These are phyloP conservation scores for Gleditsia sinensis DNA, from an alignment of 306 rosid species.

Conservation along the genomic window DNA sequence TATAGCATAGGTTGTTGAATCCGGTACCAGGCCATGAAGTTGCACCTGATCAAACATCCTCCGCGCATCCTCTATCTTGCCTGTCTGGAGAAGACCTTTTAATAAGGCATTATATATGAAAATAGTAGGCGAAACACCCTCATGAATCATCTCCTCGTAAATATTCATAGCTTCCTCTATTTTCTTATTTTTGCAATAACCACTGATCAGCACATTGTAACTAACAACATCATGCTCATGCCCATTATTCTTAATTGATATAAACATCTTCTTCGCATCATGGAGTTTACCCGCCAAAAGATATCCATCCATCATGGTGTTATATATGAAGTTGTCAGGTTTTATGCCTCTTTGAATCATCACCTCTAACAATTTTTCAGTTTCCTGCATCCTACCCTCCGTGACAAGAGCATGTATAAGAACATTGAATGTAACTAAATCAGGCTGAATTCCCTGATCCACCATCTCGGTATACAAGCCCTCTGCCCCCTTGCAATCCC, in stretches of 20 bases:
- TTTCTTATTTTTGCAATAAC: conserved; percentile 42
- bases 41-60: conserved; percentile 40
- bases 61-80: conserved; percentile 48
- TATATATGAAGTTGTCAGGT: conserved; percentile 34
- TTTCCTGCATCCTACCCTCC: conserved; percentile 44
- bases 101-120: conserved; percentile 21
- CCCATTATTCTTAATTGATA: conserved; percentile 36
- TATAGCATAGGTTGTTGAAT: conserved; percentile 29
- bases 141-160: conserved; percentile 40
- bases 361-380: conserved; percentile 34
- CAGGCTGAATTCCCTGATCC: conserved; percentile 51
- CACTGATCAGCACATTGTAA: conserved; percentile 49
- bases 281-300: conserved; percentile 40
- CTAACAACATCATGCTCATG: conserved; percentile 33
- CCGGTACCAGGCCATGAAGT: conserved; percentile 30
- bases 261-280: conserved; percentile 39
- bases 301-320: conserved; percentile 47
- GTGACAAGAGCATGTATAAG: conserved; percentile 40
- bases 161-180: conserved; percentile 46
- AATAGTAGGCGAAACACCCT: conserved; percentile 39
- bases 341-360: conserved; percentile 43
- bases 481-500: conserved; percentile 47
- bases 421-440: conserved; percentile 45
- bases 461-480: conserved; percentile 50
- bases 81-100: conserved; percentile 37